Evolutionary conservation across 2,329 filamentous ascomycete species (phyloP), one percentile per base, ranked within the genome.

Genomic region (Pestalotiopsis sp.): DNA sequence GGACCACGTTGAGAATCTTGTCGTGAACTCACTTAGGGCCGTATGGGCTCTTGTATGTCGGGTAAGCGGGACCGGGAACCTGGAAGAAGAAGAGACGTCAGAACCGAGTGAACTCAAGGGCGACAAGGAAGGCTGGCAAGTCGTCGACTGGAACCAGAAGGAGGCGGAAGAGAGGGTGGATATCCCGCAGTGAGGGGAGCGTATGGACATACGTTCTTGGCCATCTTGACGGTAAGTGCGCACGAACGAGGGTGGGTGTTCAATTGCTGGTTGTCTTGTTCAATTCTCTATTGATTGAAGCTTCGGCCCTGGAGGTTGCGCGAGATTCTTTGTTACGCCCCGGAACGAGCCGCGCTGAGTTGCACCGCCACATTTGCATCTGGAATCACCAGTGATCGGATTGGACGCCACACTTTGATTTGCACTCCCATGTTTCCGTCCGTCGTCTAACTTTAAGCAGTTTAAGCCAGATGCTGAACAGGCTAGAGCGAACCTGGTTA

Each of bases 11-110:
- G 60, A 20, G 30, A 22, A 30, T 38, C 24, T 39, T 22, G n/a
- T 17, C 3, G 38, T 63, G 78, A 78, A 81, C 84, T 81, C 87
- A 91, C 89, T 89, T 91, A 65, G 89, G 89, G 77, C 88, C 89
- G 78, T 88, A 90, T 72, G 84, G 82, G 81, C 87, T 90, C 81
- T 85, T 86, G 84, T 89, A 91, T 70, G 78, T 72, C 60, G 79
- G 77, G 70, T 73, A 77, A 71, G 78, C 73, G 70, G 79, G 75
- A 76, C 80, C 73, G 75, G 81, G 81, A 78, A 82, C 82, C 85
- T 88, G 73, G 20, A 62, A 58, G 38, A 14, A 48, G 44, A 40
- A 14, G 55, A 60, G 30, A 11, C 58, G 30, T 60, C 65, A 69
- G 69, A 64, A 64, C 70, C 71, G 56, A 62, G 70, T 22, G 64